Conservation (phyloP, 208 protist species). For the Leishmania turanica region DNA sequence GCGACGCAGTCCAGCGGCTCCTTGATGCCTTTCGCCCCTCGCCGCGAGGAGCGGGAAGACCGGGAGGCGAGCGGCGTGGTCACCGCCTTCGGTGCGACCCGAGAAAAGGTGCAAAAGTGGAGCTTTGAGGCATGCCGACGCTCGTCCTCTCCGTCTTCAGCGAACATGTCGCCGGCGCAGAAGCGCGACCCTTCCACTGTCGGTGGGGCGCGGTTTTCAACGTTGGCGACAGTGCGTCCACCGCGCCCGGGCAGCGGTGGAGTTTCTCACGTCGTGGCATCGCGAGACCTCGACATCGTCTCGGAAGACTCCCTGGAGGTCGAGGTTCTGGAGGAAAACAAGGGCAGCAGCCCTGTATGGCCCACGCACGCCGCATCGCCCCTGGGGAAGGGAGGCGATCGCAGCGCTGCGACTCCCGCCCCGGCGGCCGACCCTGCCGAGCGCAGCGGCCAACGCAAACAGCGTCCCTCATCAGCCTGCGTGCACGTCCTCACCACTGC, state of each 20-base stretch:
- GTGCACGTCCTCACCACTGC: constrained; percentile 5
- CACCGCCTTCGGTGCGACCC: constrained; percentile 16
- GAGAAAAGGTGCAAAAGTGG: constrained; percentile 9
- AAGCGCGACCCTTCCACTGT: neutral
- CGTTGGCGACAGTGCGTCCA: neutral
- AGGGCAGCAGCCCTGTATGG: neutral
- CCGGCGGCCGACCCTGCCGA: neutral
- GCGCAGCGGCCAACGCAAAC: neutral
- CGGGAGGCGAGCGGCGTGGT: constrained; percentile 22
- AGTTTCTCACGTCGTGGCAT: neutral
- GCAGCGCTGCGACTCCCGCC: neutral
- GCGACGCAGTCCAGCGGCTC: constrained; percentile 4
- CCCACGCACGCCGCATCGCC: neutral
- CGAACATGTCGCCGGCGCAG: neutral
- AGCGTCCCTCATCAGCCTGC: constrained; percentile 23
- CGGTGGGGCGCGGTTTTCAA: neutral
- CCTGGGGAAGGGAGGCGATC: neutral
- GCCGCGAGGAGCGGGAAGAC: constrained; percentile 8
- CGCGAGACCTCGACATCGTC: constrained; percentile 8
- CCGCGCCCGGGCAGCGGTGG: constrained; percentile 2
- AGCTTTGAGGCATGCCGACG: neutral
- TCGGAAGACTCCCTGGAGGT: constrained; percentile 34
- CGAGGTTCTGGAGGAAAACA: constrained; percentile 26
- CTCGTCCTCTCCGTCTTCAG: constrained; percentile 3
- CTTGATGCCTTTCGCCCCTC: neutral